A percentile compares a stretch with the other conserved stretches of the same genome.
Evolutionary conservation across 2,329 filamentous ascomycete genomes (phyloP).

Genomic region (Pestalotiopsis sp.): DNA sequence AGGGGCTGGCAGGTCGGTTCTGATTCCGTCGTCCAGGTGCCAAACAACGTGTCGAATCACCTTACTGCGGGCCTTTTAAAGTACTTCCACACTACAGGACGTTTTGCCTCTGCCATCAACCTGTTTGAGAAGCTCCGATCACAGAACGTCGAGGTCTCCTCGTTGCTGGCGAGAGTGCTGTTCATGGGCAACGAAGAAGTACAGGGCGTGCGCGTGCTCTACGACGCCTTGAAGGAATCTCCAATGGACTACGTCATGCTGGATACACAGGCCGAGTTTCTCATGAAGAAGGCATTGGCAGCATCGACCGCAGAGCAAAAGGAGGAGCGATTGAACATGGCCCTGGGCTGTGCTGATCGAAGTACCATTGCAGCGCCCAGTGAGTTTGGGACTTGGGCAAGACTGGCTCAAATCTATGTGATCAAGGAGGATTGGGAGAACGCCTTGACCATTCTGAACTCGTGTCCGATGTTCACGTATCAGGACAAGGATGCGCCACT

Average conservation of each 20-base stretch:
- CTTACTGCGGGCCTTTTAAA: constrained; percentile 89
- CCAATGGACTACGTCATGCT: constrained; percentile 98
- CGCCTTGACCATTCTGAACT: constrained; percentile 92
- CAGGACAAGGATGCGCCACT: constrained; percentile 96
- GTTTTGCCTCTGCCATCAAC: constrained; percentile 94
- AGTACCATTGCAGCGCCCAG: constrained; percentile 94
- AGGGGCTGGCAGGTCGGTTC: constrained; percentile 94
- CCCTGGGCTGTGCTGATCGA: constrained; percentile 89
- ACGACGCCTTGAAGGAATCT: constrained; percentile 85
- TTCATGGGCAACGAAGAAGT: constrained; percentile 97
- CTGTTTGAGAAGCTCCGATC: constrained; percentile 93
- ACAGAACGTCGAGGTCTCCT: constrained; percentile 92
- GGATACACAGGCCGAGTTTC: constrained; percentile 90
- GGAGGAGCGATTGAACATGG: constrained; percentile 77
- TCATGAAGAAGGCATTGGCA: constrained; percentile 76
- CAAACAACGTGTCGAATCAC: constrained; percentile 95
- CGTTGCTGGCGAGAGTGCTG: constrained; percentile 85
- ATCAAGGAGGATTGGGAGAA: constrained; percentile 96
- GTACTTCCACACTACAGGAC: constrained; percentile 94
- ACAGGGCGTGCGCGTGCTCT: constrained; percentile 85
- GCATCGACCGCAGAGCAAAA: constrained; percentile 57
- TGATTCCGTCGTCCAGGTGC: constrained; percentile 95
- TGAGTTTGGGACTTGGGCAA: constrained; percentile 96
- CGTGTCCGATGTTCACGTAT: constrained; percentile 99
- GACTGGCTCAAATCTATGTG: constrained; percentile 91